Base-by-base conservation (phyloP, 768 basidiomycete genomes). In the Sistotremastrum niveocremeum region DNA sequence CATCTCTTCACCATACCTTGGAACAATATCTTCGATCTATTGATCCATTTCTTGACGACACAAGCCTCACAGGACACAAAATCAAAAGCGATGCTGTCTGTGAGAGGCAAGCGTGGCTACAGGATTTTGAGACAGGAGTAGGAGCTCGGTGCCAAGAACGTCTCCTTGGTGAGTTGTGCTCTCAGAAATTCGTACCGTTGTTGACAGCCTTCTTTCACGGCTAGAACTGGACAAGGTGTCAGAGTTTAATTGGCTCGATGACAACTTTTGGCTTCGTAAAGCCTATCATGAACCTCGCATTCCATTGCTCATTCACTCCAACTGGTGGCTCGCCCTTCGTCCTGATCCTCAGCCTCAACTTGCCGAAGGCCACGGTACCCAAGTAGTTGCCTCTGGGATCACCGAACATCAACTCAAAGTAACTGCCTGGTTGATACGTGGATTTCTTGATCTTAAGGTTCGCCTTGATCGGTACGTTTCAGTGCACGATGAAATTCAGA, bases 261-360 rank as follows among this genome's bases (percentile, higher is more conserved):
- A 97, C 59, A 89, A 85, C 46, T 81, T 94, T 53, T 97, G 93
- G 94, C 65, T 77, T 48, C 77, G 82, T 54, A 82, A 83, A 54
- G 79, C 87, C 1, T 98, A 98, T 60, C 78, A 84, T 42, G 82
- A 86, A 62, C 88, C 81, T 79, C 74, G 93, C 33, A 75, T 76
- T 0, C 90, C 93, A 0, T 66, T 98, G 7, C 68, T 85, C 46
- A 65, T 98, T 52, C 83, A 97, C 60, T 93, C 90, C 3, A 97
- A 95, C 57, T 97, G 91, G 91, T 97, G 93, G 93, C 67, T 95
- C 28, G 70, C 87, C 2, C 84, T 67, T 95, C 28, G 70, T 87
- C 2, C 84, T 91, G 58, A 66, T 71, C 38, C 79, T 93, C 50
- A 90, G 95, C 61, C 57, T 70, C 2, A 65, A 56, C 12, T 70